Conservation (phyloP, 371 early-diverging fungal genomes). For the Smittium culicis region DNA sequence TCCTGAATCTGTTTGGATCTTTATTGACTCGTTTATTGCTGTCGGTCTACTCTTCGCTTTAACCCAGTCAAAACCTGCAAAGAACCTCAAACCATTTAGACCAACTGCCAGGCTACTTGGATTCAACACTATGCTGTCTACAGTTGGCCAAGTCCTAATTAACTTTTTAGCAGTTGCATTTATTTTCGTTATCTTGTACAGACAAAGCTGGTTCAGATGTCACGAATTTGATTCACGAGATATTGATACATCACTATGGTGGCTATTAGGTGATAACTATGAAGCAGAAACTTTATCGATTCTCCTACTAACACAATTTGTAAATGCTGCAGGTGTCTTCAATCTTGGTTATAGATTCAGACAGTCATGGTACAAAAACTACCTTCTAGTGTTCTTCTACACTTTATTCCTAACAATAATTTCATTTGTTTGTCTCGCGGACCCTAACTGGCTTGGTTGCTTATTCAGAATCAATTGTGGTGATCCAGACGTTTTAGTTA, state of each 20-base stretch:
- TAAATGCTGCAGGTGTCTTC: conserved; percentile 47
- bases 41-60: conserved; percentile 49
- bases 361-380: conserved; percentile 43
- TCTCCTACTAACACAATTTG: conserved; percentile 45
- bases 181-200: conserved; percentile 43
- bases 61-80: conserved; percentile 46
- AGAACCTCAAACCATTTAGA: conserved; percentile 38
- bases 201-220: conserved; percentile 51
- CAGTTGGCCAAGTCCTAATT: conserved; percentile 48
- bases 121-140: conserved; percentile 44
- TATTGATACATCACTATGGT: conserved; percentile 53
- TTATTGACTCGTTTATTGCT: conserved; percentile 51
- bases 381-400: conserved; percentile 41
- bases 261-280: conserved; percentile 63
- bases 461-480: conserved; percentile 65
- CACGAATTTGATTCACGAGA: conserved; percentile 52
- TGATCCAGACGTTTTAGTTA: conserved; percentile 30
- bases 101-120: conserved; percentile 61
- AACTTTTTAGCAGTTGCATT: conserved; percentile 43
- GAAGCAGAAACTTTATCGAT: conserved; percentile 49
- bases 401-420: conserved; percentile 36
- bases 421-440: conserved; percentile 42
- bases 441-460: conserved; percentile 50
- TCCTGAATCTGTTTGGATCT: conserved; percentile 53
- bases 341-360: conserved; percentile 54